Base-by-base conservation (phyloP, 1,139 yeast genomes). In the Taphrina confusa region DNA sequence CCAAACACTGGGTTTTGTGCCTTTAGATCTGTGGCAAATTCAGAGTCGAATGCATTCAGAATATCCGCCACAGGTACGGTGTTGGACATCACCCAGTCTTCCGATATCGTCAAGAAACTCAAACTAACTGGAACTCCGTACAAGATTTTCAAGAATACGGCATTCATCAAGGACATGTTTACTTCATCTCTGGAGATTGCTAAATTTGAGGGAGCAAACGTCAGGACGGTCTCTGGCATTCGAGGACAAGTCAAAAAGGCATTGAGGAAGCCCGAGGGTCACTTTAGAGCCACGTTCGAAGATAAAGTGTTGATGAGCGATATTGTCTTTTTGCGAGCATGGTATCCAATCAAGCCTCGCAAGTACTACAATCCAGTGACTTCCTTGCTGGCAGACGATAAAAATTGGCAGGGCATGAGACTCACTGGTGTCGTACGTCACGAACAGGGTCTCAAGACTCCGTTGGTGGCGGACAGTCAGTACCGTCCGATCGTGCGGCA, bases 1-100 rank as follows among this genome's bases (percentile, higher is more conserved):
- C 98, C 98, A 40, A 92, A 92, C 70, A 92, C 98, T 0, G 94
- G 97, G 0, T 94, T 94, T 73, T 94, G 96, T 72, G 97, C 96
- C 51, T 89, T 92, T 65, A 95, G 91, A 69, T 79, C 87, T 60
- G 94, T 94, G 36, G 91, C 95, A 58, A 80, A 83, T 67, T 20
- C 47, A 27, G 85, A 87, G 40, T 85, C 95, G 0, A 95, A 95
- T 1, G 83, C 91, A 5, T 94, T 94, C 76, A 80, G 98, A 73
- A 90, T 94, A 61, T 89, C 97, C 1, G 97, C 98, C n/a, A 92
- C 98, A 1, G 99, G 99, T 71, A 81, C 91, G 30, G 91, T 94
- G 40, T 94, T 89, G 72, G 97, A 92, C 71, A 85, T 92, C 69
- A 95, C 94, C 73, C 81, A 83, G 57, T 81, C 87, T 5, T 89